Percentiles rank a stretch among this genome's conserved stretches.
phyloP scores from a whole-genome alignment of 805 yeast species.

The Lachancea sp. region DNA sequence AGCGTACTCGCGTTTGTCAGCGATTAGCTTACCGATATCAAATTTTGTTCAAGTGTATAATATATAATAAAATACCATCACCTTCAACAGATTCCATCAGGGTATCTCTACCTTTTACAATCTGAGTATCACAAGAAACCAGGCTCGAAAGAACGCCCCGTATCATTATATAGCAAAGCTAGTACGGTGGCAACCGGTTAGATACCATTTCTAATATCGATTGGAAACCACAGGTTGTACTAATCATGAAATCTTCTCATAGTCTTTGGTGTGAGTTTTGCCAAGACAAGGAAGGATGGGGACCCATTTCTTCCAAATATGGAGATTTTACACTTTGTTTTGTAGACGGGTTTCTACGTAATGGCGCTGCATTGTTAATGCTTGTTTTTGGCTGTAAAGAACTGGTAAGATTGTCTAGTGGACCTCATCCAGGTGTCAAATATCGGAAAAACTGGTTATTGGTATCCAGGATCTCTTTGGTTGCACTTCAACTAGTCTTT shows the following conservation, averaged over 20 bases:
- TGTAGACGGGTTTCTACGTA: slow-evolving; percentile 45
- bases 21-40: background rate
- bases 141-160: no score
- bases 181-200: no score
- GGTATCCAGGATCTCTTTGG: slow-evolving; percentile 32
- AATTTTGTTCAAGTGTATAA: background rate
- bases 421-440: slow-evolving; percentile 24
- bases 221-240: background rate
- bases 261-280: slow-evolving; percentile 18
- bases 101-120: no score
- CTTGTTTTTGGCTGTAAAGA: slow-evolving; percentile 39
- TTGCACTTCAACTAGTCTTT: slow-evolving; percentile 28
- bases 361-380: slow-evolving; percentile 38
- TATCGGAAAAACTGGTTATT: slow-evolving; percentile 37
- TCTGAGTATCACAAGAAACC: no score
- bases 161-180: no score
- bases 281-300: slow-evolving; percentile 36
- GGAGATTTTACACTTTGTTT: slow-evolving; percentile 59
- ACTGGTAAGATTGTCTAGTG: slow-evolving; percentile 23
- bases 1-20: background rate
- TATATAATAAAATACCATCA: background rate
- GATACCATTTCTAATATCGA: no score
- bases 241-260: background rate
- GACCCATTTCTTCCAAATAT: slow-evolving; percentile 40
- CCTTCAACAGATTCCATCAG: background rate